Evolutionary conservation across 257 asterid genomes (phyloP).

Genomic region (Penstemon davidsonii): DNA sequence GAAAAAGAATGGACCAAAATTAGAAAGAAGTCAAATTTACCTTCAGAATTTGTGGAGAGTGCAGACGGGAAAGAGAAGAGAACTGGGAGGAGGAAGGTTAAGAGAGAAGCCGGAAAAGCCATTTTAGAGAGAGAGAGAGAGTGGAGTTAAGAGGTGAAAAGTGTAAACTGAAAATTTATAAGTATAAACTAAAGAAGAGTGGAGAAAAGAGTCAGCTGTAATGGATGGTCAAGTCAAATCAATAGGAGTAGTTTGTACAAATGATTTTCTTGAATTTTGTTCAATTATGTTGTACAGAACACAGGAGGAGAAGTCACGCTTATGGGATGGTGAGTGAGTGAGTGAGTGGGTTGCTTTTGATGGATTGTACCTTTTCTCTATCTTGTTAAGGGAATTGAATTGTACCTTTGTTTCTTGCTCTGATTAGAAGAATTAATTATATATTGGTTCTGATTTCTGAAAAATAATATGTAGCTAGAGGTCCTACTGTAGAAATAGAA

Average conservation of each 20-base stretch:
- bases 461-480: neutral
- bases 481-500: neutral
- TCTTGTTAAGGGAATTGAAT: neutral
- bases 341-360: neutral
- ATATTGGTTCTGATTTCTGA: neutral
- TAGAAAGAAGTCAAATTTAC: conserved; percentile 23
- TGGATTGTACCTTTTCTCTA: neutral
- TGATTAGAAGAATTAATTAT: neutral
- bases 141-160: neutral
- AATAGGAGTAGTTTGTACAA: neutral
- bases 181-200: neutral
- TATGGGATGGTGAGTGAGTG: neutral
- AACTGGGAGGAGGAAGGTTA: conserved; percentile 38
- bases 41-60: conserved; percentile 72
- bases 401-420: conserved; percentile 12
- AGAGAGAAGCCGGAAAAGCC: conserved; percentile 43
- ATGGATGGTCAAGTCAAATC: neutral
- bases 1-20: neutral
- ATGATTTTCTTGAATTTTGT: neutral
- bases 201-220: neutral
- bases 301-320: neutral
- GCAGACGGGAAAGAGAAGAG: conserved; percentile 39
- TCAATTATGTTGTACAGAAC: neutral
- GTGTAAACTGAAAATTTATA: no score
- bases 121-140: conserved; percentile 36